A percentile compares a stretch with the other conserved stretches of the same genome.
phyloP scores from a whole-genome alignment of 108 stramenopile genomes.

The Mayamaea pseudoterrestris region DNA sequence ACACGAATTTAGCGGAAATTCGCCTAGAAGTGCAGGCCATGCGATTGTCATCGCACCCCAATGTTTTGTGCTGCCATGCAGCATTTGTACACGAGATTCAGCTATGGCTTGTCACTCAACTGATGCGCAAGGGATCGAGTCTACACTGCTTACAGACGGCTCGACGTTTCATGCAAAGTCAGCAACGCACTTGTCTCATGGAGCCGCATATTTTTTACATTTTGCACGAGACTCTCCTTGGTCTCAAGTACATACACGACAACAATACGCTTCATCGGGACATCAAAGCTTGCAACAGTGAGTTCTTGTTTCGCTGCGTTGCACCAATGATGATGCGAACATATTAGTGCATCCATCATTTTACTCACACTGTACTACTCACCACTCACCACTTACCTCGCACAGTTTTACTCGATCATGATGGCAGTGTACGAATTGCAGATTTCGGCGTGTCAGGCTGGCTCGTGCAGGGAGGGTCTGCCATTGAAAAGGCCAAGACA shows the following conservation, averaged over 20 bases:
- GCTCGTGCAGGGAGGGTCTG: conserved; percentile 55
- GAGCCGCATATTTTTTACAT: conserved; percentile 80
- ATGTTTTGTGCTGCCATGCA: conserved; percentile 78
- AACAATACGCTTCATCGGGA: conserved; percentile 94
- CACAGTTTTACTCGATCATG: conserved; percentile 51
- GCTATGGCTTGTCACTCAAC: conserved; percentile 89
- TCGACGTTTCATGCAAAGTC: conserved; percentile 14
- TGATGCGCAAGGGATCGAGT: conserved; percentile 89
- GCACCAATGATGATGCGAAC: conserved; percentile 20
- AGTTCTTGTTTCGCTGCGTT: no score
- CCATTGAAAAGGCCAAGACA: conserved; percentile 72
- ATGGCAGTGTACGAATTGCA: conserved; percentile 81
- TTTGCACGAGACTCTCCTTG: conserved; percentile 78
- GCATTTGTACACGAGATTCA: conserved; percentile 83
- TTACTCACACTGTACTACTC: background rate
- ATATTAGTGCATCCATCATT: background rate
- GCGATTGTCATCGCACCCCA: conserved; percentile 83
- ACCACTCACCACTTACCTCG: no score
- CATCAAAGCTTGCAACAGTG: conserved; percentile 93
- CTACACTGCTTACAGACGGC: conserved; percentile 62
- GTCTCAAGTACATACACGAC: conserved; percentile 90
- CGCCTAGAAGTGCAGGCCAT: conserved; percentile 90
- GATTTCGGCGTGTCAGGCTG: conserved; percentile 94
- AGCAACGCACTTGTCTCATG: conserved; percentile 17
- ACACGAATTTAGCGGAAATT: conserved; percentile 72